Percentiles rank a stretch among this genome's conserved stretches.
Conservation (phyloP, 2,329 filamentous ascomycete genomes). For the Xylariaceae sp. region DNA sequence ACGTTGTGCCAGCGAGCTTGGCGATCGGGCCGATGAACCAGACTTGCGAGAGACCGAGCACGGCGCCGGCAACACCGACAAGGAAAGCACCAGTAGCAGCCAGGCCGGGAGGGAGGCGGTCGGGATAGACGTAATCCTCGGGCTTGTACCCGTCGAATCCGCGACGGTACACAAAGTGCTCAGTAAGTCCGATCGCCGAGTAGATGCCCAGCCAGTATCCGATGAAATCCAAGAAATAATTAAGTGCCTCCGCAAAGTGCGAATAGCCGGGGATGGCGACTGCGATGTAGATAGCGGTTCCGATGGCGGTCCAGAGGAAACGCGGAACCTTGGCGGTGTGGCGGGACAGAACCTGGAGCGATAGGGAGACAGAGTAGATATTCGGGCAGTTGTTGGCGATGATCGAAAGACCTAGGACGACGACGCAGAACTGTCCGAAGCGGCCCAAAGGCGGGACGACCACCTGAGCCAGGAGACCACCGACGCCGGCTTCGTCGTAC, state of each 20-base stretch:
- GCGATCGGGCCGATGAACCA: constrained; percentile 69
- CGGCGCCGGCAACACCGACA: constrained; percentile 61
- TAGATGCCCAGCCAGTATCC: constrained; percentile 76
- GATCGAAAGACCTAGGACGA: constrained; percentile 62
- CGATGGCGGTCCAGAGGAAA: constrained; percentile 62
- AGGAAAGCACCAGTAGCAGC: constrained; percentile 61
- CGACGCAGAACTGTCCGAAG: constrained; percentile 70
- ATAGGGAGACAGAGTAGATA: constrained; percentile 56
- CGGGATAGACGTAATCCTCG: constrained; percentile 53
- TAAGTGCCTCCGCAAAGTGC: constrained; percentile 60
- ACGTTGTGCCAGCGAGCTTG: constrained; percentile 48
- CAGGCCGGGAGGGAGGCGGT: constrained; percentile 58
- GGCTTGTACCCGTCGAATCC: constrained; percentile 58
- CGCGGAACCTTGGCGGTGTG: constrained; percentile 50
- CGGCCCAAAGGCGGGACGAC: constrained; percentile 59
- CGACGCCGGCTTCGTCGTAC: constrained; percentile 55
- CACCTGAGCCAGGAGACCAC: constrained; percentile 63
- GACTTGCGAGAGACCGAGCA: constrained; percentile 65
- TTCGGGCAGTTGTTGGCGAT: constrained; percentile 70
- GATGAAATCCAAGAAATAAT: constrained; percentile 67
- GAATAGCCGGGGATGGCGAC: constrained; percentile 67
- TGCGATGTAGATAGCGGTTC: constrained; percentile 60
- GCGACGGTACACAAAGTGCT: constrained; percentile 66
- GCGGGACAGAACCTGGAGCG: constrained; percentile 26
- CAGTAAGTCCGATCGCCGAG: constrained; percentile 59